phyloP scores from a whole-genome alignment of 2,329 filamentous ascomycete species.

The Alternaria angustiovoidea region DNA sequence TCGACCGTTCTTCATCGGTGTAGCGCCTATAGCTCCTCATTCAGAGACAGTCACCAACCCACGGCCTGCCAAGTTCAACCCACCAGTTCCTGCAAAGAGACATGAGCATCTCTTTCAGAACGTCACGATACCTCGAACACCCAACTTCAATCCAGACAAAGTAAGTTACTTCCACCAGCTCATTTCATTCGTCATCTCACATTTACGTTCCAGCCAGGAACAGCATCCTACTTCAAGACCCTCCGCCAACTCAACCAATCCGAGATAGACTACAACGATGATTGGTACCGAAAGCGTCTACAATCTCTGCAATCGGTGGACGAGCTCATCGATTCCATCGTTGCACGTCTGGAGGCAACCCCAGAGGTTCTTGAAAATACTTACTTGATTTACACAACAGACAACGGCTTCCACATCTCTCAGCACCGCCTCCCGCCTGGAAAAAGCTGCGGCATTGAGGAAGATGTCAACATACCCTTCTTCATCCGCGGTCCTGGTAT shows the following conservation, averaged over 20 bases:
- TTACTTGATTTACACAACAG: slow-evolving; percentile 53
- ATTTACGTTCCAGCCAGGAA: slow-evolving; percentile 15
- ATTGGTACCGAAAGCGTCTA: slow-evolving; percentile 61
- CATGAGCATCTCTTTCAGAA: slow-evolving; percentile 70
- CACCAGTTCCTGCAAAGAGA: slow-evolving; percentile 67
- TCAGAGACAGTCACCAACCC: slow-evolving; percentile 28
- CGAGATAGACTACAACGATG: slow-evolving; percentile 61
- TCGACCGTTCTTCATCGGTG: slow-evolving; percentile 71
- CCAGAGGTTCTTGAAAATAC: slow-evolving; percentile 58
- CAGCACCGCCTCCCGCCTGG: slow-evolving; percentile 54
- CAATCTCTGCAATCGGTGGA: slow-evolving; percentile 63
- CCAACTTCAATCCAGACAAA: slow-evolving; percentile 71
- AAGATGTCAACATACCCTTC: slow-evolving; percentile 55
- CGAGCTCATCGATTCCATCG: slow-evolving; percentile 60
- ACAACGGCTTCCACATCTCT: slow-evolving; percentile 55
- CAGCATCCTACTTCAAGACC: slow-evolving; percentile 32
- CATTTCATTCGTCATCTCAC: neutral
- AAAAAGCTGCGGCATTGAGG: slow-evolving; percentile 52
- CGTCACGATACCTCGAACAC: slow-evolving; percentile 66
- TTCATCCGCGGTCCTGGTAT: slow-evolving; percentile 52
- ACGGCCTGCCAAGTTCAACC: slow-evolving; percentile 47
- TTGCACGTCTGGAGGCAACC: slow-evolving; percentile 53
- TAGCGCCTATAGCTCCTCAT: slow-evolving; percentile 74
- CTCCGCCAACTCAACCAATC: slow-evolving; percentile 53
- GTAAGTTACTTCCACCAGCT: slow-evolving; percentile 3